Percentiles rank a stretch among this genome's conserved stretches.
These are phyloP conservation scores for Globisporangium recalcitrans DNA, from an alignment of 352 stramenopile species.

Conservation along the genomic window DNA sequence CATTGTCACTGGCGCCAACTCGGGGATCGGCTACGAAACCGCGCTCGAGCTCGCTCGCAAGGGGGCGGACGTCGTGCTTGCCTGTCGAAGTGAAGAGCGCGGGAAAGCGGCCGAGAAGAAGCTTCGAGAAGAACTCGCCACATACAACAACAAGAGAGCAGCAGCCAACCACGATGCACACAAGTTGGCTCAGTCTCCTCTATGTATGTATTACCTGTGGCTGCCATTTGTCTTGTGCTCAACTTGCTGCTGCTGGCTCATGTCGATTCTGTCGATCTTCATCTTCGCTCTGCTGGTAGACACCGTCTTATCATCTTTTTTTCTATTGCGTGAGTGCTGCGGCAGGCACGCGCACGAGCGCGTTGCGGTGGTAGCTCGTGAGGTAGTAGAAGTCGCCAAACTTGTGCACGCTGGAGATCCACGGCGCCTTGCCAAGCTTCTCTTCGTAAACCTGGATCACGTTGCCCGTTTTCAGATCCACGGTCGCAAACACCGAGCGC, in stretches of 20 bases:
- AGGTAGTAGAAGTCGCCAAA: constrained; percentile 57
- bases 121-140: constrained; percentile 31
- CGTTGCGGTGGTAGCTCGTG: constrained; percentile 35
- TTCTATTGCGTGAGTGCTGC: constrained; percentile 1
- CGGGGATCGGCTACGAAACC: constrained; percentile 24
- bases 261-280: too few species aligned
- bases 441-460: constrained; percentile 43
- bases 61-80: constrained; percentile 34
- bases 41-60: constrained; percentile 21
- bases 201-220: too few species aligned
- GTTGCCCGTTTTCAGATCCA: constrained; percentile 43
- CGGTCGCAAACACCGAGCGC: constrained; percentile 34
- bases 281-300: too few species aligned
- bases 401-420: constrained; percentile 33
- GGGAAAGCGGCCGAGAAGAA: constrained; percentile 26
- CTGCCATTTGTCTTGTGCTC: too few species aligned
- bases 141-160: too few species aligned
- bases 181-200: too few species aligned
- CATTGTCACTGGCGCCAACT: constrained; percentile 29
- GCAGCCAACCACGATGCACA: too few species aligned
- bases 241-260: too few species aligned
- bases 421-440: constrained; percentile 28
- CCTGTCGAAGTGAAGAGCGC: constrained; percentile 52
- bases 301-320: too few species aligned
- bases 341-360: constrained; percentile 40